Evolutionary conservation across 2,329 filamentous ascomycete genomes (phyloP).

Genomic region (Botrytis medusae): DNA sequence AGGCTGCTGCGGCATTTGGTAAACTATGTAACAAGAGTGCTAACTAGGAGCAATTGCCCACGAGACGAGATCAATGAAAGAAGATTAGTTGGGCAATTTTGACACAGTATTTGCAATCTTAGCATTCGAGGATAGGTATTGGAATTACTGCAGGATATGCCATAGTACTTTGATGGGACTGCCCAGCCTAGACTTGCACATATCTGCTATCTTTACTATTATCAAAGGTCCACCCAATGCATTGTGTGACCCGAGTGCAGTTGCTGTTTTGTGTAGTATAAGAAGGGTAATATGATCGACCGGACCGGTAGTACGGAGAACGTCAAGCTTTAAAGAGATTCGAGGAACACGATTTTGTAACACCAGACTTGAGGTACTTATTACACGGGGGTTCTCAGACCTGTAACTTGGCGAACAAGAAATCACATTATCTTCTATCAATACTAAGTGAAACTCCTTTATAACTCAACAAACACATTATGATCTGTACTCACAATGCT

Average conservation of each 20-base stretch:
- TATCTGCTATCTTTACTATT: neutral
- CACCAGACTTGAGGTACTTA: neutral
- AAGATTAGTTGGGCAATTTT: neutral
- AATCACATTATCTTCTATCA: neutral
- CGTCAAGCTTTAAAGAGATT: neutral
- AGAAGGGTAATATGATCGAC: neutral
- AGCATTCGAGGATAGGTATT: constrained; percentile 7
- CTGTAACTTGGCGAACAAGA: neutral
- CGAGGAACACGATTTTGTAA: neutral
- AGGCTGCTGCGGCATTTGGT: constrained; percentile 9
- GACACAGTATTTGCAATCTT: constrained; percentile 13
- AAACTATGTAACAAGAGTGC: neutral
- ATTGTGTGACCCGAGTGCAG: neutral
- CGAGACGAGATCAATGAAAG: neutral
- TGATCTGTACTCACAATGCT: neutral
- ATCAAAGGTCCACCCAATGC: neutral
- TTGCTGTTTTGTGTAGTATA: neutral
- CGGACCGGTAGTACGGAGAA: neutral
- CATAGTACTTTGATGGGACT: constrained; percentile 9
- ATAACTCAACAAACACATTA: neutral
- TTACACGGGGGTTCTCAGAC: too few relatives aligned
- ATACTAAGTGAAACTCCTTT: neutral
- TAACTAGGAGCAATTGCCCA: neutral
- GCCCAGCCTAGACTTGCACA: constrained; percentile 2
- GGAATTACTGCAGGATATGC: constrained; percentile 1